Base-by-base conservation (phyloP, 768 basidiomycete genomes). In the Sporobolomyces roseus region DNA sequence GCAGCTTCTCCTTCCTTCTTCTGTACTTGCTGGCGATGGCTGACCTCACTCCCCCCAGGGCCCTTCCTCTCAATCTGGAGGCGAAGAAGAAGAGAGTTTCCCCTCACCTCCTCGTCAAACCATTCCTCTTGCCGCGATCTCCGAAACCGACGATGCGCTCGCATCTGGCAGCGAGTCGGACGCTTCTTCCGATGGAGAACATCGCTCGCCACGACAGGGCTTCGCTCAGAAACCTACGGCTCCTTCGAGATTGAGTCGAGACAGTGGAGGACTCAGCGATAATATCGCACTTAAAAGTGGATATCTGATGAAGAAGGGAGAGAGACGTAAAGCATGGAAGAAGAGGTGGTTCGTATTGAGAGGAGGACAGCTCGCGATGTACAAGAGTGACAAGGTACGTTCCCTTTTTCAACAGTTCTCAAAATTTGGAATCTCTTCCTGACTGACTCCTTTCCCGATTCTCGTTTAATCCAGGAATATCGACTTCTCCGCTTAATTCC, bases 241-340 rank as follows among this genome's bases (percentile, higher is more conserved):
- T 23, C 58, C 62, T 87, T 76, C 43, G 74, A 88, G 76, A 84
- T 68, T 19, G 75, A 76, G 65, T 75, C 71, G 61, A 55, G 73
- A 49, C 72, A 71, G 61, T 74, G 67, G 54, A 63, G 69, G 49
- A 52, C 41, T 71, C 60, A 70, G 63, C 60, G 75, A 79, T 6
- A 80, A 82, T 67, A 73, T 78, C 54, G 86, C 90, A 48, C 83
- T 94, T 77, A 94, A 93, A 80, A 85, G 88, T 29, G 96, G 94
- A 1, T 98, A 96, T 81, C 81, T 98, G 59, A 89, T 87, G 86
- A 99, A 99, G 85, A 98, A 98, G 83, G 94, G 94, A 74, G 91
- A 96, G 79, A 84, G 92, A 65, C 82, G 96, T 79, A 97, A 97
- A 88, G 94, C 94, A 72, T 99, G 96, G 96, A 97, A 98, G 84